Base-by-base conservation (phyloP, 805 yeast genomes). In the Zygosaccharomyces lentus region DNA sequence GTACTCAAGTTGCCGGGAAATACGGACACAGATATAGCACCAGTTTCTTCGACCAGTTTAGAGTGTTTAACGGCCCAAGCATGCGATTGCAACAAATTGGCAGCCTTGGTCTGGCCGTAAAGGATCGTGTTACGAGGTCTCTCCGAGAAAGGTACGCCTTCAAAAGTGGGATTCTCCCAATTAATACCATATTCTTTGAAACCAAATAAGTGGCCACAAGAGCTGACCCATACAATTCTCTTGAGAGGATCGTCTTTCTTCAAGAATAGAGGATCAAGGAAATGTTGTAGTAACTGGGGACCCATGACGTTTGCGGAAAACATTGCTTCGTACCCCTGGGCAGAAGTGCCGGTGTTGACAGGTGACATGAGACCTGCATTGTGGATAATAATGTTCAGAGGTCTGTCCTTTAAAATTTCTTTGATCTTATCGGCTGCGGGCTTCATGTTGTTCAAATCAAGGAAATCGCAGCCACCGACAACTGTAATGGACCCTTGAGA, bases 61-160 rank as follows among this genome's bases (percentile, higher is more conserved):
- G 57, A 51, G 24, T 67, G 57, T 38, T 57, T 57, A 4, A 51
- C 46, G 6, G 65, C 57, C 69, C 72, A 71, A 3, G 62, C 62
- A 16, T 60, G 59, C 4, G 73, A 69, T 49, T 65, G 69, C 6
- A 60, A 49, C 13, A 65, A 56, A 34, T 59, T 60, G 23, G 62
- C 62, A 3, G 73, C 71, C 48, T 71, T 71, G n/a, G 71, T 64
- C 48, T 69, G 73, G 6, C 70, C 73, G 46, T 70, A 70, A 25
- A 61, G 44, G 2, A 34, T 39, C 21, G 15, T 32, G 16, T 56
- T 21, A 9, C 37, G 25, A 19, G 65, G 59, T 48, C 64, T 57
- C 15, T 50, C 25, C 2, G 25, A 32, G 12, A 45, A 19, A 4
- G 58, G 52, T 2, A 46, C 51, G 12, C 50, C 57, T 43, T 54